A percentile compares a stretch with the other conserved stretches of the same genome.
Evolutionary conservation across 768 basidiomycete species (phyloP).

Genomic region (Pisolithus albus): DNA sequence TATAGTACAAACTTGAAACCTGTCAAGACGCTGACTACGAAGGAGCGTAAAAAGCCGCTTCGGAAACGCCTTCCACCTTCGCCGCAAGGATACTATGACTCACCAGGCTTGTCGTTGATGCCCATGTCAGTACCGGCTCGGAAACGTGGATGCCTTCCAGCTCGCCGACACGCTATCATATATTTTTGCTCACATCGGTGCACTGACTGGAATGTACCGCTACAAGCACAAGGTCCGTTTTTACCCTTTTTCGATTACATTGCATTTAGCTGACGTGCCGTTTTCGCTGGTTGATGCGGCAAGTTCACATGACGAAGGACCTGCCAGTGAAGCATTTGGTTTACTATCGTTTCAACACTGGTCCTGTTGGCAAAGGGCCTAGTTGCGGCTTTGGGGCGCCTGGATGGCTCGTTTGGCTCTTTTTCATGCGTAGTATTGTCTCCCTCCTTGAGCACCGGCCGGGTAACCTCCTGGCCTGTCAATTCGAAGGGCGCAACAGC

Average conservation of each 20-base stretch:
- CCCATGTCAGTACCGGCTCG: constrained; percentile 98
- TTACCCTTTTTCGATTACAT: background rate
- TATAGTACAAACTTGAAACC: constrained; percentile 99
- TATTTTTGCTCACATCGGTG: constrained; percentile 97
- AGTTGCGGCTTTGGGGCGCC: constrained; percentile 99
- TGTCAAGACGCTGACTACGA: constrained; percentile 93
- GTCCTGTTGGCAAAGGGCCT: constrained; percentile 98
- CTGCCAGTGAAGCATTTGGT: constrained; percentile 97
- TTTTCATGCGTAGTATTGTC: constrained; percentile 99
- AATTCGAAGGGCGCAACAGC: constrained; percentile 96
- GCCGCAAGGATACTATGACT: constrained; percentile 95
- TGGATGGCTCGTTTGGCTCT: constrained; percentile 98
- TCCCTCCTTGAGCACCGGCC: constrained; percentile 97
- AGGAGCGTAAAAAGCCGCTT: constrained; percentile 98
- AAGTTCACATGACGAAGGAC: constrained; percentile 99
- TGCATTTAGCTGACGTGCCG: constrained; percentile 5
- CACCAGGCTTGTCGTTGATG: constrained; percentile 97
- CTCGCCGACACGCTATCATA: constrained; percentile 97
- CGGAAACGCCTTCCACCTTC: constrained; percentile 99
- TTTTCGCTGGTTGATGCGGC: too few relatives aligned
- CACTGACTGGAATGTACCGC: constrained; percentile 98
- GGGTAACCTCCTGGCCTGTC: constrained; percentile 92
- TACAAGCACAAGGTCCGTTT: constrained; percentile 93
- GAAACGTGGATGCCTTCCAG: constrained; percentile 98
- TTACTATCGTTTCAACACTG: constrained; percentile 99